Base-by-base conservation (phyloP, 2,329 filamentous ascomycete genomes). In the Diaporthe ampelina region DNA sequence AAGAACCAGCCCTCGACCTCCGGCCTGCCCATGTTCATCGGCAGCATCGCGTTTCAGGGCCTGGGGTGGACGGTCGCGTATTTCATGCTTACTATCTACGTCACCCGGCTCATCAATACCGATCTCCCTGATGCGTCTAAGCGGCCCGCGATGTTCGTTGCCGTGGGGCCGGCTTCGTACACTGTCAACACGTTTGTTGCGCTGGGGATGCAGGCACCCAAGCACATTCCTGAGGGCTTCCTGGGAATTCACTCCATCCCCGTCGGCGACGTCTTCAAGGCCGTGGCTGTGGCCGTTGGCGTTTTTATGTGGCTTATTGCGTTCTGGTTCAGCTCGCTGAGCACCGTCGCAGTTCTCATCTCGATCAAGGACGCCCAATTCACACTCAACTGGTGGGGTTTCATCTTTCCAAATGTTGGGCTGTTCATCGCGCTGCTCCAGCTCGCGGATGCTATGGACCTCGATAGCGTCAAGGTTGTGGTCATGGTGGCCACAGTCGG, bases 371-470 rank as follows among this genome's bases (percentile, higher is more conserved):
- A 65, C 1, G 89, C 87, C 79, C 77, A 77, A 1, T 89, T 89
- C 79, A 84, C 86, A 10, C 79, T 89, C 35, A 70, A 75, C 13
- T 91, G 88, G 89, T 90, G 87, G 87, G 87, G 88, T 0, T 90
- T 91, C 80, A 85, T 91, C 15, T 91, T 91, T 76, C 89, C 89
- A 13, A 91, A 91, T 70, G 88, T 86, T 0, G 89, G 89, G 0
- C 85, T 91, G 35, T 88, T 87, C 0, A 72, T 61, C 45, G 56
- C 70, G 19, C 19, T 65, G 26, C 61, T 50, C 7, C 61, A 65
- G 61, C 61, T 65, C 61, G 61, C 43, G 15, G 61, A 65, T 35
- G 61, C 43, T 11, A 35, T 65, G 61, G 61, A 65, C 8, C 26
- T 65, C 17, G 10, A 8, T 43, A 65, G 43, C 43, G 43, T 37